Evolutionary conservation across 2,329 filamentous ascomycete species (phyloP).

Genomic region (Xylaria multiplex): DNA sequence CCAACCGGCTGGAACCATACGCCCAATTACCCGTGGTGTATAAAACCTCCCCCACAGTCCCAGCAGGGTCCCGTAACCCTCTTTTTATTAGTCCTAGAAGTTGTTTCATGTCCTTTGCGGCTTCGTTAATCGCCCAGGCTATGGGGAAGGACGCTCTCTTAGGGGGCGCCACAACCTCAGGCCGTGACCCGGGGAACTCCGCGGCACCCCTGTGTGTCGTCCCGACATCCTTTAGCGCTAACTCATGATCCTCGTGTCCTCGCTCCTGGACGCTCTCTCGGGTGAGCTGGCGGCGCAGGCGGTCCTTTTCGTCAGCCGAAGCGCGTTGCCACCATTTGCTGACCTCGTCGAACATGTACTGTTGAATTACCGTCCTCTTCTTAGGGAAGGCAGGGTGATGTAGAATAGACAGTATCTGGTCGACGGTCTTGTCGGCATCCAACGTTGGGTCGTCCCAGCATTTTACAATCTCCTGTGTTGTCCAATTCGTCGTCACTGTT

Average conservation of each 20-base stretch:
- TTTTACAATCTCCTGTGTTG: slow-evolving; percentile 73
- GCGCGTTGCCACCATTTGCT: slow-evolving; percentile 62
- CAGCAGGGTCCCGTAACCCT: slow-evolving; percentile 33
- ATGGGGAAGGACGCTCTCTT: slow-evolving; percentile 43
- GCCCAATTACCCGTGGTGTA: slow-evolving; percentile 28
- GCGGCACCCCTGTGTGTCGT: slow-evolving; percentile 43
- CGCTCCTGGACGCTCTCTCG: slow-evolving; percentile 44
- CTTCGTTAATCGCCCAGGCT: slow-evolving; percentile 40
- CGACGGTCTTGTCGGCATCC: slow-evolving; percentile 68
- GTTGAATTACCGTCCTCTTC: slow-evolving; percentile 65
- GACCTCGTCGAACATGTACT: slow-evolving; percentile 73
- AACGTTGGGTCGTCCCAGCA: slow-evolving; percentile 75
- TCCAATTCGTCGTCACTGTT: slow-evolving; percentile 70
- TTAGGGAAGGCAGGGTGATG: slow-evolving; percentile 71
- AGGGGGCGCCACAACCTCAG: slow-evolving; percentile 43
- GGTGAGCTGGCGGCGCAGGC: slow-evolving; percentile 44
- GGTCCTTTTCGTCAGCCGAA: slow-evolving; percentile 37
- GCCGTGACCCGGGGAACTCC: slow-evolving; percentile 45
- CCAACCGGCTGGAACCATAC: slow-evolving; percentile 28
- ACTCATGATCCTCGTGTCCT: slow-evolving; percentile 46
- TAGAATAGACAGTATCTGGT: slow-evolving; percentile 71
- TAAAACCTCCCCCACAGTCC: slow-evolving; percentile 32
- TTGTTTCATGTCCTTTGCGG: slow-evolving; percentile 33
- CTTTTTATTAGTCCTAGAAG: slow-evolving; percentile 31
- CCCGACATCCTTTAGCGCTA: slow-evolving; percentile 44